Conservation (phyloP, 345 rosid genomes). For the Streptanthus diversifolius region DNA sequence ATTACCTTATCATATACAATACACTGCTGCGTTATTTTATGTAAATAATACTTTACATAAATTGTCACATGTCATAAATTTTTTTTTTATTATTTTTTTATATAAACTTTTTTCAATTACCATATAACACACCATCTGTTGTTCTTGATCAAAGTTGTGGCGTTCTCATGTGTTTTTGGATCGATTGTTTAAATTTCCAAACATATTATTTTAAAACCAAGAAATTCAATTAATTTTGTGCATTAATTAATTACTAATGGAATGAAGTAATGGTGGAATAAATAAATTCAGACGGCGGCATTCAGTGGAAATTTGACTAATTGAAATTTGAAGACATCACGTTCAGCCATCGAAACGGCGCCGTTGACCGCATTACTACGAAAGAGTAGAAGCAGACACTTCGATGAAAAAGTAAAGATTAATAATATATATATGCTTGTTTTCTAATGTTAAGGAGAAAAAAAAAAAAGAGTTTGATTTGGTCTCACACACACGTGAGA, state of each 20-base stretch:
- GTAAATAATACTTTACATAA: neutral
- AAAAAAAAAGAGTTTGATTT: neutral
- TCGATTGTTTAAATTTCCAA: neutral
- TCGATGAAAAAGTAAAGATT: neutral
- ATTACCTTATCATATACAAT: neutral
- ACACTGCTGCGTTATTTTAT: neutral
- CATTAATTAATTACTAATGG: neutral
- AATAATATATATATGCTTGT: neutral
- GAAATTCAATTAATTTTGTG: neutral
- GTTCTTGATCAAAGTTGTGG: neutral
- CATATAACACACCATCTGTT: neutral
- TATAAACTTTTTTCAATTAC: too few species aligned
- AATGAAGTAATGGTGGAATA: neutral
- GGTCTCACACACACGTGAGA: conserved; percentile 19
- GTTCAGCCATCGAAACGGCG: conserved; percentile 23
- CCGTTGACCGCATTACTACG: conserved; percentile 1
- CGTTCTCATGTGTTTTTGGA: neutral
- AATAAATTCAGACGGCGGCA: conserved; percentile 9
- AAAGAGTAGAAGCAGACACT: conserved; percentile 1
- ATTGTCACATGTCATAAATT: too few species aligned
- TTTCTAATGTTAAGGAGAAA: neutral
- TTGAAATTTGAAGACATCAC: conserved; percentile 2
- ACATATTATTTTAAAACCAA: neutral
- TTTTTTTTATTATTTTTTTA: too few species aligned
- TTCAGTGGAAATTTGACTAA: conserved; percentile 21